phyloP scores from a whole-genome alignment of 179 eudicot species.

The Silene noctiflora region DNA sequence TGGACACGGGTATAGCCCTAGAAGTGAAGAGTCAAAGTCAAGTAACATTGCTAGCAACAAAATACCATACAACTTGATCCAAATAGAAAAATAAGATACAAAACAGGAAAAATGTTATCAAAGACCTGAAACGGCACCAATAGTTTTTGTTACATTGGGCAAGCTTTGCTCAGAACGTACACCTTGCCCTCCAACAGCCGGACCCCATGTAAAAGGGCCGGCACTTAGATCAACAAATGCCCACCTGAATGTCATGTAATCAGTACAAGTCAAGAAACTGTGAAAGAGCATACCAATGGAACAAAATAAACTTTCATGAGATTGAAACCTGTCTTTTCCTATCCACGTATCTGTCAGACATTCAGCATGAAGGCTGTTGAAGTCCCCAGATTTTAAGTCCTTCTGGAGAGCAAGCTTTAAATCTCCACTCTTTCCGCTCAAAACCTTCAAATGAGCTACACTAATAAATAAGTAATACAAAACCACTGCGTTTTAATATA shows the following conservation, averaged over 20 bases:
- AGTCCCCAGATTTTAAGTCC: slow-evolving; percentile 70
- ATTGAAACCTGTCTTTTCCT: slow-evolving; percentile 69
- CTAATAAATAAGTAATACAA: slow-evolving; percentile 15
- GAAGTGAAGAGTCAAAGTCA: background rate
- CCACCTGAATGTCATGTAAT: slow-evolving; percentile 55
- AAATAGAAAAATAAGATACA: slow-evolving; percentile 3
- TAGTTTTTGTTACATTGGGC: slow-evolving; percentile 88
- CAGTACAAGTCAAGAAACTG: slow-evolving; percentile 17
- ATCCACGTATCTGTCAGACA: slow-evolving; percentile 97
- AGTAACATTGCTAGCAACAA: background rate
- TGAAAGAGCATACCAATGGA: background rate
- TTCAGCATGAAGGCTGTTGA: slow-evolving; percentile 70
- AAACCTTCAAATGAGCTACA: slow-evolving; percentile 42
- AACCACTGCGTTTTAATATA: slow-evolving; percentile 6
- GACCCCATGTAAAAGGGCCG: slow-evolving; percentile 98
- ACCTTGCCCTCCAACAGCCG: slow-evolving; percentile 98
- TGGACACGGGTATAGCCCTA: background rate
- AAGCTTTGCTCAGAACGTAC: slow-evolving; percentile 92
- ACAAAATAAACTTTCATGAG: background rate
- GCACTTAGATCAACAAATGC: slow-evolving; percentile 90
- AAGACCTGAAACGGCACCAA: slow-evolving; percentile 87
- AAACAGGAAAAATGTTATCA: background rate
- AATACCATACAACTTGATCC: slow-evolving; percentile 5
- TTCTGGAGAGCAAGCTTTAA: slow-evolving; percentile 53
- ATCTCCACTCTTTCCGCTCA: slow-evolving; percentile 70